Base-by-base conservation (phyloP, 192 early-diverging fungal species). In the Pecoramyces ruminantium region DNA sequence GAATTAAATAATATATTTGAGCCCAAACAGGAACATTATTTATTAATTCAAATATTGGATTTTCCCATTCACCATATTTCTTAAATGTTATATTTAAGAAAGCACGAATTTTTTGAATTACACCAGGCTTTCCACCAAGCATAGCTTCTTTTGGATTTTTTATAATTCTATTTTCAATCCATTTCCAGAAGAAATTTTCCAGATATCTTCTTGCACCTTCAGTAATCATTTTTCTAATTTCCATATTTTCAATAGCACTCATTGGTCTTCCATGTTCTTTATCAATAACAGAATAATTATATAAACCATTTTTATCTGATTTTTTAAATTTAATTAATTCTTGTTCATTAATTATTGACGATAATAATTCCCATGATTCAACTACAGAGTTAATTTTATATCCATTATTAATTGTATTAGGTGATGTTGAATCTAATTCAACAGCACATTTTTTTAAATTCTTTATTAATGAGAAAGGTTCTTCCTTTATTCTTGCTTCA, bases 21-120 rank as follows among this genome's bases (percentile, higher is more conserved):
- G 93, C 94, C 96, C 97, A 99, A 38, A 94, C 87, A 0, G 97
- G 90, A 78, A 89, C 82, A 42, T 87, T 87, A 79, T 92, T 82
- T 34, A 87, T 81, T 30, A 86, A 82, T 85, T 88, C 82, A 29
- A n/a, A n/a, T 25, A 38, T 25, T 67, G 80, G 80, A 29, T 82
- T 83, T 78, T 83, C 84, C 81, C 88, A 88, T 42, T 83, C 83
- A 13, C 79, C 88, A 29, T 92, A 85, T 40, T 89, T 88, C 29
- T 85, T 84, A 82, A 93, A 95, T 77, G 87, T 89, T 42, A 96
- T 81, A 28, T 92, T 86, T 77, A 99, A 83, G 80, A 87, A 95
- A 8, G 93, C 92, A 28, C 90, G 85, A 29, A 97, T 86, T 67
- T 89, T 92, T 67, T 67, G 51, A n/a, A 67, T 67, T 2, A 67